These are phyloP conservation scores for Aspergillus luchuensis DNA, from an alignment of 2,329 filamentous ascomycete genomes.

Conservation along the genomic window DNA sequence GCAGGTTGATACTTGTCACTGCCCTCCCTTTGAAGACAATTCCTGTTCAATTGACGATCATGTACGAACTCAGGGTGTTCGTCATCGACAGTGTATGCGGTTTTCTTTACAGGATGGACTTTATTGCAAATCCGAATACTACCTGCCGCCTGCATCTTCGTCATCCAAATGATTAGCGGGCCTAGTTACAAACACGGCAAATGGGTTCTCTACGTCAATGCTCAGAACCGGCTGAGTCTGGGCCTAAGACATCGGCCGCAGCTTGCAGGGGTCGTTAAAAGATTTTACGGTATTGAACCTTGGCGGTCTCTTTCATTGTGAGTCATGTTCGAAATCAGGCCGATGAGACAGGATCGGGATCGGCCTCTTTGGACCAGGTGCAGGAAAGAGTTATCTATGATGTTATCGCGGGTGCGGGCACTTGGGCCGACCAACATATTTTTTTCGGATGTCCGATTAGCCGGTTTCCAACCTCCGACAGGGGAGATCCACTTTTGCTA, in stretches of 20 bases:
- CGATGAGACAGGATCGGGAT: not conserved
- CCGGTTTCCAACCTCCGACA: constrained; percentile 3
- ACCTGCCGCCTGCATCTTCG: not conserved
- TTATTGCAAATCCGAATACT: not conserved
- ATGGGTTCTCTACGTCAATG: not conserved
- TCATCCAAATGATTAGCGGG: not conserved
- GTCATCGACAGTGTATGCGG: not conserved
- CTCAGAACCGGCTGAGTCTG: not conserved
- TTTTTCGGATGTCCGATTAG: constrained; percentile 10
- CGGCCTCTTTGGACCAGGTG: not conserved
- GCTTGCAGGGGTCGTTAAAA: not conserved
- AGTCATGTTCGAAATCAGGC: not conserved
- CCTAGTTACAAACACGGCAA: not conserved
- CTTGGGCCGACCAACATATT: not conserved
- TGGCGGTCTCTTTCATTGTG: not conserved
- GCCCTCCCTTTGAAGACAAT: not conserved
- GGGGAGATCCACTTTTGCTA: constrained; percentile 7
- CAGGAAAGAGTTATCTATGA: not conserved
- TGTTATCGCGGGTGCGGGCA: not conserved
- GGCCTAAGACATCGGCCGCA: not conserved
- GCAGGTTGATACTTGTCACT: not conserved
- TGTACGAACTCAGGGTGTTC: not conserved
- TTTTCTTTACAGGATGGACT: not conserved
- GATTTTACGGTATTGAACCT: not conserved
- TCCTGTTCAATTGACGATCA: not conserved